Conservation (phyloP, 129 eudicot genomes). For the Sambucus nigra region DNA sequence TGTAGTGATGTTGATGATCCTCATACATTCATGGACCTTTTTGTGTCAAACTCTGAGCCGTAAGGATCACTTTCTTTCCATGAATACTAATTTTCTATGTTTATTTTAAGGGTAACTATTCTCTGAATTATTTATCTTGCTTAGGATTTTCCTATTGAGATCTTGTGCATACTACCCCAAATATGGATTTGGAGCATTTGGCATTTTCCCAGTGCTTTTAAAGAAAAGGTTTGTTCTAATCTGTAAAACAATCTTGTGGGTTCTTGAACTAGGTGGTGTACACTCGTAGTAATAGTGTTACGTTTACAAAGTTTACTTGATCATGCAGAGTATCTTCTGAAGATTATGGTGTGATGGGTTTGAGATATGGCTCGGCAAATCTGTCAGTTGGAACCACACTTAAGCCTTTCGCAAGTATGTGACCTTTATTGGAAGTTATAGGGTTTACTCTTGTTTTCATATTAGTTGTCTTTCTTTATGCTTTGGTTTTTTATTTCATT, state of each 20-base stretch:
- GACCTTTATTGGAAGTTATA: background rate
- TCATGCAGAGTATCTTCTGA: slow-evolving; percentile 48
- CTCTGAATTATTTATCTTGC: background rate
- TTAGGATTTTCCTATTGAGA: slow-evolving; percentile 71
- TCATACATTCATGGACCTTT: slow-evolving; percentile 80
- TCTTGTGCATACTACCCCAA: slow-evolving; percentile 83
- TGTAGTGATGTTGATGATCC: slow-evolving; percentile 76
- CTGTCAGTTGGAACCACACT: slow-evolving; percentile 80
- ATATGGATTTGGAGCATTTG: slow-evolving; percentile 93
- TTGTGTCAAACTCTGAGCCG: slow-evolving; percentile 82
- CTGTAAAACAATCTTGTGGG: background rate
- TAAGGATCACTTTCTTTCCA: slow-evolving; percentile 25
- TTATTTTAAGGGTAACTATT: slow-evolving; percentile 1
- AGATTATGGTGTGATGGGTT: slow-evolving; percentile 80
- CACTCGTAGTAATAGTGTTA: slow-evolving; percentile 9
- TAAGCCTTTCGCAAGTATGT: slow-evolving; percentile 65
- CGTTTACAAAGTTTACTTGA: slow-evolving; percentile 10
- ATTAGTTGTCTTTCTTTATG: background rate
- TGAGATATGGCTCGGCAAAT: slow-evolving; percentile 76
- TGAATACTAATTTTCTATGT: background rate
- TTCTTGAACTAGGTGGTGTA: slow-evolving; percentile 7
- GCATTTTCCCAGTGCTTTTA: slow-evolving; percentile 60
- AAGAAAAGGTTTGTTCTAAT: slow-evolving; percentile 49
- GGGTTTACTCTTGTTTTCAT: background rate
- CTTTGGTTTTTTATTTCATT: background rate